A percentile compares a stretch with the other conserved stretches of the same genome.
These are phyloP conservation scores for Xylaria sp. DNA, from an alignment of 2,329 filamentous ascomycete genomes.

Conservation along the genomic window DNA sequence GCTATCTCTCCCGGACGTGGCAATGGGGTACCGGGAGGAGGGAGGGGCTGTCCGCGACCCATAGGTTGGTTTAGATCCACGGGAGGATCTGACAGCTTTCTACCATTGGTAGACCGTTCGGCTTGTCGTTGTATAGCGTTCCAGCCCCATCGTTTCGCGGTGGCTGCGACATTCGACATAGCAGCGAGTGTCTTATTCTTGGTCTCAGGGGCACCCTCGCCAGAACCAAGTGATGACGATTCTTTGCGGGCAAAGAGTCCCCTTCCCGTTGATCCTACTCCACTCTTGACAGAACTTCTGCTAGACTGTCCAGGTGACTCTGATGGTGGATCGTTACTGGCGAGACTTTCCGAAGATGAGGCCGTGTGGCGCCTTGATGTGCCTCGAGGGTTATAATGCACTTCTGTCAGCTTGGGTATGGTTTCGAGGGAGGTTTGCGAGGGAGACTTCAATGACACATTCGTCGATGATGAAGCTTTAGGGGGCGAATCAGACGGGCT, in stretches of 20 bases:
- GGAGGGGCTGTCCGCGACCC: slow-evolving; percentile 33
- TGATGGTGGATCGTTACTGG: slow-evolving; percentile 17
- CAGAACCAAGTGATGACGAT: slow-evolving; percentile 17
- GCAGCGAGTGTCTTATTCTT: slow-evolving; percentile 31
- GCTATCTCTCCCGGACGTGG: slow-evolving; percentile 30
- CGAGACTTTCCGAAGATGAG: slow-evolving; percentile 29
- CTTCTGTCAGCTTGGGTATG: slow-evolving; percentile 16
- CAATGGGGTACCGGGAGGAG: slow-evolving; percentile 32
- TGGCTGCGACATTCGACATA: slow-evolving; percentile 31
- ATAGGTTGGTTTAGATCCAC: slow-evolving; percentile 33
- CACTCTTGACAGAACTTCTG: slow-evolving; percentile 28
- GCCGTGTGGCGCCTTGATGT: slow-evolving; percentile 28
- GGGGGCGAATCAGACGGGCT: slow-evolving; percentile 27
- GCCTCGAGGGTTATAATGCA: slow-evolving; percentile 23
- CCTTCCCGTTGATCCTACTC: slow-evolving; percentile 26
- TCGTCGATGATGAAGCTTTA: slow-evolving; percentile 20
- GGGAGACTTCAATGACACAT: slow-evolving; percentile 15
- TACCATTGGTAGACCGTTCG: slow-evolving; percentile 27
- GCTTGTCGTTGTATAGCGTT: slow-evolving; percentile 31
- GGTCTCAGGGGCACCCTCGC: slow-evolving; percentile 23
- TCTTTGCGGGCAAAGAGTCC: slow-evolving; percentile 31
- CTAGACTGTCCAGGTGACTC: slow-evolving; percentile 25
- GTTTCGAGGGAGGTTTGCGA: slow-evolving; percentile 26
- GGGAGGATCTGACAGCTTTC: slow-evolving; percentile 30
- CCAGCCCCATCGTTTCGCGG: slow-evolving; percentile 33